Percentiles rank a stretch among this genome's conserved stretches.
Evolutionary conservation across 257 asterid genomes (phyloP).

Genomic region (Solanum tacnaense): DNA sequence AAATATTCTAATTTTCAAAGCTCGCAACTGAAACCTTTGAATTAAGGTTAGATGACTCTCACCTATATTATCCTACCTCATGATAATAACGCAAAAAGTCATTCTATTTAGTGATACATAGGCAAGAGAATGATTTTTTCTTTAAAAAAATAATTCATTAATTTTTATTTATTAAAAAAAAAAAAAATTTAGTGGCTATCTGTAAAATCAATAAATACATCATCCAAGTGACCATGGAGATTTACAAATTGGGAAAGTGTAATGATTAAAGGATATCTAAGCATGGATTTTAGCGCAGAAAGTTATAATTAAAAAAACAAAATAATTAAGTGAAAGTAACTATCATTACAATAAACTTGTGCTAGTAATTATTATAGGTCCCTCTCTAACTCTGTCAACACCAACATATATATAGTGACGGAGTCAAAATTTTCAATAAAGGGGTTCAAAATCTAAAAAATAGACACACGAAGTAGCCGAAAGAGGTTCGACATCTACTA

Average conservation of each 20-base stretch:
- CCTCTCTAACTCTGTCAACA: neutral
- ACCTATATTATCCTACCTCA: neutral
- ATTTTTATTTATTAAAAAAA: neutral
- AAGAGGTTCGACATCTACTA: no score
- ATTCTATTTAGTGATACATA: neutral
- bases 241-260: neutral
- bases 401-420: neutral
- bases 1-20: no score
- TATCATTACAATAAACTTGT: constrained; percentile 4
- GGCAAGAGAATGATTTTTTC: neutral
- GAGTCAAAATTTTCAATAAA: no score
- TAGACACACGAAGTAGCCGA: no score
- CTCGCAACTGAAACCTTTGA: rapidly evolving
- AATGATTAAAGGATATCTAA: constrained; percentile 14
- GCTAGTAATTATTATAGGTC: constrained; percentile 1
- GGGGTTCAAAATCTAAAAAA: no score
- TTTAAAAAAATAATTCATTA: neutral
- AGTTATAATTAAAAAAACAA: neutral
- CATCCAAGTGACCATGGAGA: neutral
- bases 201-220: neutral
- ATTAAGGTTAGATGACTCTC: neutral
- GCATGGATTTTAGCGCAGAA: constrained; percentile 24
- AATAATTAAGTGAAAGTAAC: neutral
- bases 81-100: neutral
- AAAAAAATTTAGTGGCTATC: neutral